phyloP scores from a whole-genome alignment of 441 rosid genomes.

The Jatropha podagrica region DNA sequence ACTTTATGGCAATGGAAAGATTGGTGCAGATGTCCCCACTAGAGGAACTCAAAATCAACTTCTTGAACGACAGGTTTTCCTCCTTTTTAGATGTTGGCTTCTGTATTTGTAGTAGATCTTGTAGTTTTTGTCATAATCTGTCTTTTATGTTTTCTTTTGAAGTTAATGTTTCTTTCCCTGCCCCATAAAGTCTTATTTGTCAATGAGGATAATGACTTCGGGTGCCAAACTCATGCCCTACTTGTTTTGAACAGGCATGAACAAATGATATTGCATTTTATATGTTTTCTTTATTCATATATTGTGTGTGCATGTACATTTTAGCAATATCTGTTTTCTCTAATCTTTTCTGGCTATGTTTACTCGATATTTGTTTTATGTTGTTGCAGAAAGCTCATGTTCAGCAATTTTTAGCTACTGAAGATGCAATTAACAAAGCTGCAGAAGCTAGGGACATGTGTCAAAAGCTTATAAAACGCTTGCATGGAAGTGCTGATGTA shows the following conservation, averaged over 20 bases:
- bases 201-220: not conserved
- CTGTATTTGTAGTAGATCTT: conserved; percentile 12
- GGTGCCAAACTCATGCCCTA: conserved; percentile 5
- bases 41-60: conserved; percentile 89
- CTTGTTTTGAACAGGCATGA: not conserved
- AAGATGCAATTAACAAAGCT: conserved; percentile 87
- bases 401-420: conserved; percentile 92
- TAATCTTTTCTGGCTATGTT: conserved; percentile 4
- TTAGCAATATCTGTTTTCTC: not conserved
- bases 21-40: conserved; percentile 61
- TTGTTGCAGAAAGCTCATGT: conserved; percentile 85
- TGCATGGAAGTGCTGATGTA: conserved; percentile 66
- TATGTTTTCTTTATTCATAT: not conserved
- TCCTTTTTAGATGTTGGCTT: conserved; percentile 21
- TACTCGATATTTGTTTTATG: conserved; percentile 15
- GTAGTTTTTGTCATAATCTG: conserved; percentile 7
- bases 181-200: not conserved
- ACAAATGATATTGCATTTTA: not conserved
- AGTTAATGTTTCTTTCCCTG: not conserved
- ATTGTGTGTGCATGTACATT: not conserved
- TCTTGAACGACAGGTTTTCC: conserved; percentile 85
- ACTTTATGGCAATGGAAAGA: conserved; percentile 75
- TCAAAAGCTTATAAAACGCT: conserved; percentile 63
- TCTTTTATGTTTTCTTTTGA: not conserved
- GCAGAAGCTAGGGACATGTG: conserved; percentile 80